Percentiles rank a stretch among this genome's conserved stretches.
phyloP scores from a whole-genome alignment of 1,284 basidiomycete genomes.

The Sporisorium reilianum region DNA sequence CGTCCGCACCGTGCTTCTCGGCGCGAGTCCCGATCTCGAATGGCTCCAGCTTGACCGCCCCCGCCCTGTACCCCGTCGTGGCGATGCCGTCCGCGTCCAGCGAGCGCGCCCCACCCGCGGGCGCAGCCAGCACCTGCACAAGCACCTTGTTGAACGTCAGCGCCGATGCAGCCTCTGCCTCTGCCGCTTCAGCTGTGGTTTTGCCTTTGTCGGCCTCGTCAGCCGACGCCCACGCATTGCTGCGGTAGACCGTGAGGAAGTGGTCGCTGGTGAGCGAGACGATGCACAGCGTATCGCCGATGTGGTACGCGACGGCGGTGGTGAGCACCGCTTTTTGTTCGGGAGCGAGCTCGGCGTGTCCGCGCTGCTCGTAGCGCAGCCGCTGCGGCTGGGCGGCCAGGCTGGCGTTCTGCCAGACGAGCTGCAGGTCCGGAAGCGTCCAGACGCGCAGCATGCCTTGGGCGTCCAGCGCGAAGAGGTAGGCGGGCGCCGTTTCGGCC shows the following conservation, averaged over 20 bases:
- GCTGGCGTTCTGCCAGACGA: constrained; percentile 38
- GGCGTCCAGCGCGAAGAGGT: constrained; percentile 25
- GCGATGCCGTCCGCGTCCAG: constrained; percentile 8
- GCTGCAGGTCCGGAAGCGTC: constrained; percentile 42
- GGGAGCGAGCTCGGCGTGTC: constrained; percentile 18
- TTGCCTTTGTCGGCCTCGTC: constrained; percentile 5
- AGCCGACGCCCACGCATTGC: constrained; percentile 13
- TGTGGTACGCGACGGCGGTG: constrained; percentile 23
- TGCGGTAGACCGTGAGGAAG: constrained; percentile 49
- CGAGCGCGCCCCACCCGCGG: constrained; percentile 20
- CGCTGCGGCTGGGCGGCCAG: constrained; percentile 37
- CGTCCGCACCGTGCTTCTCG: background rate
- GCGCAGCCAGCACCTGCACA: constrained; percentile 27
- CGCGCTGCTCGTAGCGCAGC: constrained; percentile 21
- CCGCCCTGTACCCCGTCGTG: background rate
- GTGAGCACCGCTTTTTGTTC: constrained; percentile 29
- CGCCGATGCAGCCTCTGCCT: background rate
- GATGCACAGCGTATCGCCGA: constrained; percentile 55
- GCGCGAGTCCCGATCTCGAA: background rate
- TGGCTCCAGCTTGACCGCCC: constrained; percentile 19
- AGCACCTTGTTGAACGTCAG: constrained; percentile 44
- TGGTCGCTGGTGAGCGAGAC: constrained; percentile 52
- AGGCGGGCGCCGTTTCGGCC: constrained; percentile 6
- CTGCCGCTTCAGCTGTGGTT: background rate
- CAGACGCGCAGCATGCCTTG: constrained; percentile 24